Evolutionary conservation across 2,329 filamentous ascomycete genomes (phyloP).

Genomic region (Xylaria sp.): DNA sequence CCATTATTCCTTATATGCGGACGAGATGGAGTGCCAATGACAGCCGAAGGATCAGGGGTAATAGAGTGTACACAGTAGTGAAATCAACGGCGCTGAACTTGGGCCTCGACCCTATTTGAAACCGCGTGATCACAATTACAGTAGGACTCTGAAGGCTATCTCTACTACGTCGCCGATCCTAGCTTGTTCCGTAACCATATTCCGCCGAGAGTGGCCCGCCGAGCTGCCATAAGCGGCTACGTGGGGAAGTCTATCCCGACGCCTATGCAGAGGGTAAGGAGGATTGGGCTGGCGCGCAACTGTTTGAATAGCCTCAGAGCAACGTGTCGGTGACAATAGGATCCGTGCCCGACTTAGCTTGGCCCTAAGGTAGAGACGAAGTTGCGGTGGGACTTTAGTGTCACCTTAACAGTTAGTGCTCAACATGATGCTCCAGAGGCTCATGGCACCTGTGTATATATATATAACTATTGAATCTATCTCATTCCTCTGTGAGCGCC

Average conservation of each 20-base stretch:
- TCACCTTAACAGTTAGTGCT: not conserved
- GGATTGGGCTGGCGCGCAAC: conserved; percentile 1
- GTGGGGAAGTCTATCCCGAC: not conserved
- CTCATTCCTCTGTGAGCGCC: not conserved
- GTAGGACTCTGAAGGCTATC: not conserved
- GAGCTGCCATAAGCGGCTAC: conserved; percentile 26
- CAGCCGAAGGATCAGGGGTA: conserved; percentile 8
- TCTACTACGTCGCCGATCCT: conserved; percentile 13
- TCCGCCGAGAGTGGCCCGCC: conserved; percentile 17
- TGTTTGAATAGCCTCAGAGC: conserved; percentile 25
- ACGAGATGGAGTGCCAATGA: not conserved
- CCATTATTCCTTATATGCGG: not conserved
- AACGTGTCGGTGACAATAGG: not conserved
- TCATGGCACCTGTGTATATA: conserved; percentile 15
- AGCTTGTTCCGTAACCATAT: conserved; percentile 6
- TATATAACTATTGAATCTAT: not conserved
- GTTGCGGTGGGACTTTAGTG: conserved; percentile 6
- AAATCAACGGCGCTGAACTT: not conserved
- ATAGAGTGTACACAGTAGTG: not conserved
- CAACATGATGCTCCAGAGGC: not conserved
- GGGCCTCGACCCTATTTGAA: not conserved
- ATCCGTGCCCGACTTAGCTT: not conserved
- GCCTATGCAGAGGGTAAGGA: not conserved
- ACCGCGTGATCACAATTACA: not conserved
- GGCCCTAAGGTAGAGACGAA: not conserved